phyloP scores from a whole-genome alignment of 495 filamentous ascomycete genomes.

The Neurospora intermedia region DNA sequence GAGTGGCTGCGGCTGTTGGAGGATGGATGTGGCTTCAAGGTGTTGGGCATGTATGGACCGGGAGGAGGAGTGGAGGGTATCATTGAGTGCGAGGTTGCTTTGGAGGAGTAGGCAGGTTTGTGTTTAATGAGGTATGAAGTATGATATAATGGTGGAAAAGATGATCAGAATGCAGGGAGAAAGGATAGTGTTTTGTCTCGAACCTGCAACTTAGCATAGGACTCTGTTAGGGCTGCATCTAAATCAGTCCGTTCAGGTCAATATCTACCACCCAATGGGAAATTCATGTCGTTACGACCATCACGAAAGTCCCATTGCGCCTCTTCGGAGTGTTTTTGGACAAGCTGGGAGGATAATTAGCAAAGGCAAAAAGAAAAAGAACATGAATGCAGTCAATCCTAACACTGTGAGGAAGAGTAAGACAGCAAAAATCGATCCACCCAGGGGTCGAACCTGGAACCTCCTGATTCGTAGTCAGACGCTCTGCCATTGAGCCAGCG shows the following conservation, averaged over 20 bases:
- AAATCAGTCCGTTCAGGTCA: no score
- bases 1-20: constrained; percentile 16
- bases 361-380: neutral
- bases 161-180: no score
- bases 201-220: no score
- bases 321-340: neutral
- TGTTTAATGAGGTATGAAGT: no score
- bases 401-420: no score
- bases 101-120: neutral
- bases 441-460: neutral
- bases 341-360: neutral
- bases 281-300: no score
- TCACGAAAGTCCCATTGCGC: neutral
- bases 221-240: no score
- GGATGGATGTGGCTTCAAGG: constrained; percentile 25
- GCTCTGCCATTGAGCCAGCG: neutral
- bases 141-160: no score
- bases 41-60: constrained; percentile 25
- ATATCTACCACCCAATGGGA: no score
- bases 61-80: constrained; percentile 28
- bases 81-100: constrained; percentile 28
- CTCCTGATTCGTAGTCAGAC: neutral
- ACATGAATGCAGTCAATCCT: neutral
- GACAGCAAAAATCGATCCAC: neutral
- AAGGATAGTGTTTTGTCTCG: no score